These are phyloP conservation scores for Atkinsonella hypoxylon DNA, from an alignment of 2,329 filamentous ascomycete genomes.

Conservation along the genomic window DNA sequence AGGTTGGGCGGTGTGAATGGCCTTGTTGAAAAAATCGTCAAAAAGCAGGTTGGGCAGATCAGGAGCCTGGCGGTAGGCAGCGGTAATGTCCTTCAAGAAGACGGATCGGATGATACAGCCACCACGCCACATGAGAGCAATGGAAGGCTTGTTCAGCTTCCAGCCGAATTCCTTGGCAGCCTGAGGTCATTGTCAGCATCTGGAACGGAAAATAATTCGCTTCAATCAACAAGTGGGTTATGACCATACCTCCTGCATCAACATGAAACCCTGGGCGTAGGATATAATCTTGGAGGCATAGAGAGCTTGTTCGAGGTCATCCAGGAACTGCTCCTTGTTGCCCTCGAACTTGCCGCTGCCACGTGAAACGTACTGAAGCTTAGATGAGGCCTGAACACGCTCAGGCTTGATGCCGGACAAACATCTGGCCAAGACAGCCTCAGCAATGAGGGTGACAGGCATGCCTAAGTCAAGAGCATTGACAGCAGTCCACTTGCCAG, in stretches of 20 bases:
- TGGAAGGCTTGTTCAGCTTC: conserved; percentile 99
- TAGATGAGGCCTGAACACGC: conserved; percentile 68
- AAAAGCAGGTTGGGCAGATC: conserved; percentile 97
- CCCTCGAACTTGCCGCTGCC: conserved; percentile 64
- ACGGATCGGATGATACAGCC: conserved; percentile 99
- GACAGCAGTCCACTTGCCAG: conserved; percentile 99
- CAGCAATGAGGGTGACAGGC: conserved; percentile 95
- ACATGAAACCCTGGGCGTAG: conserved; percentile 99
- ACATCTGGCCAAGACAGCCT: conserved; percentile 92
- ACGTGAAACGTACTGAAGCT: conserved; percentile 65
- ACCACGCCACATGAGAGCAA: conserved; percentile 99
- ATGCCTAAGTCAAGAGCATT: conserved; percentile 97
- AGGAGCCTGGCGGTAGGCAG: conserved; percentile 86
- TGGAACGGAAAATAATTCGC: not conserved
- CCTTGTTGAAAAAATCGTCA: conserved; percentile 99
- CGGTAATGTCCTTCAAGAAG: conserved; percentile 99
- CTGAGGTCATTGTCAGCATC: conserved; percentile 28
- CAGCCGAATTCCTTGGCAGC: conserved; percentile 91
- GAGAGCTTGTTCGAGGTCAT: conserved; percentile 95
- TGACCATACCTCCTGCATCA: conserved; percentile 81
- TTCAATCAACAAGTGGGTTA: not conserved
- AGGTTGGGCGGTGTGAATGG: conserved; percentile 89
- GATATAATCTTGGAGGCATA: conserved; percentile 99
- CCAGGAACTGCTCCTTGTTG: conserved; percentile 85
- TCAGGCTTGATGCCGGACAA: conserved; percentile 89